These are phyloP conservation scores for Rubia tinctorum DNA, from an alignment of 305 asterid species.

Conservation along the genomic window DNA sequence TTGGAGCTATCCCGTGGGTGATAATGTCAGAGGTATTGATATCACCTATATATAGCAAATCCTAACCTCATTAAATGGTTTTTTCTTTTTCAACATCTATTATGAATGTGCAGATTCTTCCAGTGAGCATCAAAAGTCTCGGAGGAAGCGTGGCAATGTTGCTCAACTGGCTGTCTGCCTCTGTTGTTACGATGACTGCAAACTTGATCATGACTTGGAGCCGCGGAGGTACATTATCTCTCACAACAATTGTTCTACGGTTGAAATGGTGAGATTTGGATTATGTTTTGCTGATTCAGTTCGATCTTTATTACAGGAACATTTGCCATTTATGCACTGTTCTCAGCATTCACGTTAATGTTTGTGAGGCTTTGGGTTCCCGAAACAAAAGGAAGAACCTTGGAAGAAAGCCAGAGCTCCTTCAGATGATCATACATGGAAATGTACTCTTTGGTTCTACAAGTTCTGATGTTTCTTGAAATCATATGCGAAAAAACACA, in stretches of 20 bases:
- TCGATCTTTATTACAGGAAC: constrained; percentile 50
- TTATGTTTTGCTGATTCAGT: neutral
- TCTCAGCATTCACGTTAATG: constrained; percentile 53
- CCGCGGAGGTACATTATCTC: constrained; percentile 66
- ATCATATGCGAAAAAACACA: constrained; percentile 11
- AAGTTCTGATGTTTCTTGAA: neutral
- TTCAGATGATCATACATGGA: constrained; percentile 42
- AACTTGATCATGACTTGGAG: constrained; percentile 83
- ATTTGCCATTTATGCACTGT: constrained; percentile 51
- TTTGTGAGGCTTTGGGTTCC: constrained; percentile 76
- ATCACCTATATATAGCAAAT: neutral
- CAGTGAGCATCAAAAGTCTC: constrained; percentile 78
- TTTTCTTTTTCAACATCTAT: neutral
- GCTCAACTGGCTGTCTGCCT: constrained; percentile 77
- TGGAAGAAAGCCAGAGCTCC: constrained; percentile 72
- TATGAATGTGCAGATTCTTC: constrained; percentile 61
- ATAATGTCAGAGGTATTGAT: constrained; percentile 86
- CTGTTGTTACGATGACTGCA: constrained; percentile 72
- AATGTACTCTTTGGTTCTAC: constrained; percentile 8
- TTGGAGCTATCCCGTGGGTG: constrained; percentile 87
- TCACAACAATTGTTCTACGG: constrained; percentile 11
- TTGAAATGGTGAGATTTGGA: neutral
- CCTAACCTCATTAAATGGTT: neutral
- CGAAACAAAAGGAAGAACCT: constrained; percentile 83
- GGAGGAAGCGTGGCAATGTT: constrained; percentile 92